phyloP scores from a whole-genome alignment of 1,139 yeast genomes.

The Saccharomyces hybrid region DNA sequence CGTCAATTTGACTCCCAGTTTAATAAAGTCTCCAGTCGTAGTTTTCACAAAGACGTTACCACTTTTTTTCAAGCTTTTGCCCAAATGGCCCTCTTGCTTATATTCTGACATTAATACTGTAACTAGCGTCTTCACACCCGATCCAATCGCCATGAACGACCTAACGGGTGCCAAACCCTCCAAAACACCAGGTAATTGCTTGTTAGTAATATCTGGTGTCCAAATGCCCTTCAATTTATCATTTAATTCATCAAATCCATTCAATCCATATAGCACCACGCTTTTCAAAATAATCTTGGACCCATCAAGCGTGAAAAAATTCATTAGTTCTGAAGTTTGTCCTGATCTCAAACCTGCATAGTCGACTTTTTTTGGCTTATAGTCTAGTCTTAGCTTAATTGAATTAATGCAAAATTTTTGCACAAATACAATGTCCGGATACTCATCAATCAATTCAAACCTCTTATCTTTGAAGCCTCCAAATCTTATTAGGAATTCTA shows the following conservation, averaged over 20 bases:
- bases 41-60: slow-evolving; percentile 69
- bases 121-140: slow-evolving; percentile 67
- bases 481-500: slow-evolving; percentile 74
- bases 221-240: slow-evolving; percentile 55
- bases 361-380: slow-evolving; percentile 73
- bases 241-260: slow-evolving; percentile 61
- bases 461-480: slow-evolving; percentile 71
- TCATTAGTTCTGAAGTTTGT: slow-evolving; percentile 76
- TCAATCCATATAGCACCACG: slow-evolving; percentile 62
- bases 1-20: slow-evolving; percentile 77
- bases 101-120: slow-evolving; percentile 71
- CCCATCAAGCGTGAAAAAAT: slow-evolving; percentile 81
- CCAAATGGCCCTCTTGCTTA: slow-evolving; percentile 59
- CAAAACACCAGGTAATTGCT: slow-evolving; percentile 70
- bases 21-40: slow-evolving; percentile 73
- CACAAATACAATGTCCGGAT: slow-evolving; percentile 56
- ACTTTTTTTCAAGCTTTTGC: slow-evolving; percentile 70
- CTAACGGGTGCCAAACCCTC: slow-evolving; percentile 80
- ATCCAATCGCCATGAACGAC: slow-evolving; percentile 69
- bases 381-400: slow-evolving; percentile 67
- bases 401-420: slow-evolving; percentile 61
- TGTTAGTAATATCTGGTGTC: slow-evolving; percentile 78
- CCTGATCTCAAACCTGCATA: slow-evolving; percentile 80
- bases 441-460: slow-evolving; percentile 47
- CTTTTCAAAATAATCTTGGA: slow-evolving; percentile 60